Base-by-base conservation (phyloP, 345 rosid species). In the Arabidopsis arenosa region DNA sequence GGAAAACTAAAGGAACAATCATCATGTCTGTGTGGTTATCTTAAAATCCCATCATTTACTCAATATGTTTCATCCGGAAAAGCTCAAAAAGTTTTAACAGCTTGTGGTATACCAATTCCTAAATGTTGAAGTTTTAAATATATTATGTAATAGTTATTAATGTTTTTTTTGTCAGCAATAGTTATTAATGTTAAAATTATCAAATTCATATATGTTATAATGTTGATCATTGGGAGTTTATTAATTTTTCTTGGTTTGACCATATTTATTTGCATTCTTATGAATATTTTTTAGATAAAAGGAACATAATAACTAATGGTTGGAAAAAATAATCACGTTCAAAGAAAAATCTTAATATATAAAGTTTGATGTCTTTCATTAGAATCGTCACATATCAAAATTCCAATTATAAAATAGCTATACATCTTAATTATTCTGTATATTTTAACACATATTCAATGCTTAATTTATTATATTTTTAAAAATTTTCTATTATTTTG, bases 11-110 rank as follows among this genome's bases (percentile, higher is more conserved):
- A 68, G 73, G 81, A 87, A 78, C 92, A 87, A 83, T 30, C 32
- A 63, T 79, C 93, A 0, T 89, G 97, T 80, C 54, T 91, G 7
- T 91, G 92, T 37, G 80, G 79, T n/a, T 89, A 86, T 80, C 35
- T 84, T 0, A 80, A 51, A 60, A 12, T 83, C 47, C 93, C 97
- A 0, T 11, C 2, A 7, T 36, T 75, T 30, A 41, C 6, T 53
- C 79, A 60, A 23, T 88, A 17, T 63, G 54, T 81, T 6, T 5
- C 51, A 14, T n/a, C 18, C 2, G 51, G 51, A 40, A 85, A 63
- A 6, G 85, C 87, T 5, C 73, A 35, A 3, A 77, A 32, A 62
- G 30, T 85, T 14, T 75, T 66, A 0, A 23, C 28, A 17, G 12
- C 75, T 45, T 90, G 93, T 68, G 83, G 80, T 45, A 14, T 45